phyloP scores from a whole-genome alignment of 208 protist species.

The Leishmania turanica region DNA sequence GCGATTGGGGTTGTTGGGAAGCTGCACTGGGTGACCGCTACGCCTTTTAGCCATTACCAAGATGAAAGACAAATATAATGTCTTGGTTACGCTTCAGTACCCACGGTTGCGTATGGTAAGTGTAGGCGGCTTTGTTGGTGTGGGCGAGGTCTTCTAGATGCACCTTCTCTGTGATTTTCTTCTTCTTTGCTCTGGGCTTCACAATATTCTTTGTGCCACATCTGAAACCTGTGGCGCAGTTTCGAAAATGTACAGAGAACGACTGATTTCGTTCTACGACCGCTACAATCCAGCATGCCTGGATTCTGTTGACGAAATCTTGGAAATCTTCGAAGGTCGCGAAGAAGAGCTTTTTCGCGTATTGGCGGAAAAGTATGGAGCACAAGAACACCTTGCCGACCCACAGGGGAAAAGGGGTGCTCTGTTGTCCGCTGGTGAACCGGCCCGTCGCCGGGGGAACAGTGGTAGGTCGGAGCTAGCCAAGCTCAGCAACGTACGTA shows the following conservation, averaged over 20 bases:
- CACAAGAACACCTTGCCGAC: not conserved
- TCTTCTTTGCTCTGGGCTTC: too few species aligned
- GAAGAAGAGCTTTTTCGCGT: slow-evolving; percentile 35
- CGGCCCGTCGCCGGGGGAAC: not conserved
- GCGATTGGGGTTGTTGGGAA: too few species aligned
- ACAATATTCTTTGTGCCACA: too few species aligned
- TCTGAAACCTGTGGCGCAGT: too few species aligned
- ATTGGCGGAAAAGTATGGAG: slow-evolving; percentile 22
- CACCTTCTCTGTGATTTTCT: too few species aligned
- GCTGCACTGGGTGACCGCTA: too few species aligned
- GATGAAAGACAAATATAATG: too few species aligned
- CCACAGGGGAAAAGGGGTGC: not conserved
- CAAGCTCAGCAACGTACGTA: not conserved
- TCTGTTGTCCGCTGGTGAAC: not conserved
- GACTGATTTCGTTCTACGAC: slow-evolving; percentile 14
- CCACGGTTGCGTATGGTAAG: too few species aligned
- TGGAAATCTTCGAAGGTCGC: slow-evolving; percentile 25
- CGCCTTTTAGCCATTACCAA: too few species aligned
- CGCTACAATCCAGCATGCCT: slow-evolving; percentile 24
- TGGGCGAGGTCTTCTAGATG: too few species aligned
- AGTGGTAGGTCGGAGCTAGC: not conserved
- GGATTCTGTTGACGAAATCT: slow-evolving; percentile 33
- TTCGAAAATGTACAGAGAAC: slow-evolving; percentile 8
- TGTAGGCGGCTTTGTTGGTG: too few species aligned
- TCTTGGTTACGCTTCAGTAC: too few species aligned